A percentile compares a stretch with the other conserved stretches of the same genome.
Evolutionary conservation across 129 eudicot genomes (phyloP).

Genomic region (Scalesia atractyloides): DNA sequence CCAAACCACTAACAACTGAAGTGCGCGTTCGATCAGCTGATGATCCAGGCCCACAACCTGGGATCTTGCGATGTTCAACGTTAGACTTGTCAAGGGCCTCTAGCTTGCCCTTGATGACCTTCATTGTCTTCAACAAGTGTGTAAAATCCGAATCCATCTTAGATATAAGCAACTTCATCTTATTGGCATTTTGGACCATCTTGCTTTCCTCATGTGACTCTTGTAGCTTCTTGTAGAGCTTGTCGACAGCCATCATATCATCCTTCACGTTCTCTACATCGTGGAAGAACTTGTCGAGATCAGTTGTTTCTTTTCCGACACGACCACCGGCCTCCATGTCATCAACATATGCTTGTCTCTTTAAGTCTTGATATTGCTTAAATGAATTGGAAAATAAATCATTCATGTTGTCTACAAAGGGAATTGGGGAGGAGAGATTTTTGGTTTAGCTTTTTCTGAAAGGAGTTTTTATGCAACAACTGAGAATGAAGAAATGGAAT

Average conservation of each 20-base stretch:
- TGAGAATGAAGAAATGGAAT: constrained; percentile 62
- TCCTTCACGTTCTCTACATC: constrained; percentile 73
- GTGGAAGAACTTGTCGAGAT: constrained; percentile 71
- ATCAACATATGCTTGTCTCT: constrained; percentile 43
- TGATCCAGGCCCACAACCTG: constrained; percentile 89
- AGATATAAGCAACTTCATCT: constrained; percentile 61
- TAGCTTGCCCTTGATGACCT: constrained; percentile 64
- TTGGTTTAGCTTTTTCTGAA: constrained; percentile 40
- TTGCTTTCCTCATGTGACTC: constrained; percentile 70
- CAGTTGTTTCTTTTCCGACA: constrained; percentile 35
- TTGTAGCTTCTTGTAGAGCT: constrained; percentile 63
- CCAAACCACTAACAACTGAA: constrained; percentile 73
- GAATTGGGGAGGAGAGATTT: constrained; percentile 14
- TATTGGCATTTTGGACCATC: constrained; percentile 60
- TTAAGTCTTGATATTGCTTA: constrained; percentile 54
- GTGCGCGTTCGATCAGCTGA: constrained; percentile 80
- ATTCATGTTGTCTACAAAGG: constrained; percentile 56
- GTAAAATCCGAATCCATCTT: constrained; percentile 68
- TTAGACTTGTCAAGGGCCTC: constrained; percentile 80
- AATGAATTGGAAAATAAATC: constrained; percentile 80
- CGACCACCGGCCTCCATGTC: constrained; percentile 55
- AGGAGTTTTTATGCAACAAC: background rate
- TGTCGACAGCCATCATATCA: constrained; percentile 66
- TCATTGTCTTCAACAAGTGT: constrained; percentile 60
- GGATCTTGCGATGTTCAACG: constrained; percentile 50